Evolutionary conservation across 148 eudicot species (phyloP), one percentile per base, ranked within the genome.

Genomic region (Cornus controversa): DNA sequence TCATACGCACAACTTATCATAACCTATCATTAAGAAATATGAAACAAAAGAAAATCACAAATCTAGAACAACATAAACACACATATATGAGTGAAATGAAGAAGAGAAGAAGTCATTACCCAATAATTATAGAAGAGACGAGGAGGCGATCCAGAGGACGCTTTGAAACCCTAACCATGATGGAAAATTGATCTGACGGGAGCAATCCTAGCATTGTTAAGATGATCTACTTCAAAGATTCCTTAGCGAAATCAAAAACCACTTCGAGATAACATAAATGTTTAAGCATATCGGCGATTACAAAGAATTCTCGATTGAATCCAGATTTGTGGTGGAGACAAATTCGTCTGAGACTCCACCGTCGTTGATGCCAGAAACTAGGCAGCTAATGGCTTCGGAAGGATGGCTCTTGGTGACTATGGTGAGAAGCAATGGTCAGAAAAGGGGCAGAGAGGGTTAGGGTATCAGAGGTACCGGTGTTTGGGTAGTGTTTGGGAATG

Each of bases 171-270:
- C 92, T 87, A 87, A 94, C 89, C 0, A 84, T 80, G 27, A 92
- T 90, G 0, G 81, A 70, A 31, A 92, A 92, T 60, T 94, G 94
- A 78, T 92, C 92, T 10, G 94, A 89, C 4, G 98, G 97, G 13
- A 92, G 82, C 79, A 94, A 77, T 0, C 98, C 94, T 0, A 94
- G 75, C 97, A 94, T 92, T 57, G 90, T 84, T 1, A 97, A 92
- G 24, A 94, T 90, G 22, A 94, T 94, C 86, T 90, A 93, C 82
- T 92, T 94, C 93, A 94, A 92, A 2, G 93, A 85, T 26, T 94
- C 94, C 75, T 89, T 94, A 0, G 92, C 97, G 5, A 86, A 79
- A 27, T 85, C 91, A 15, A 92, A 90, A 20, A 94, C 92, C 16
- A 90, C 90, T 57, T 85, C 9, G 93, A 88, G 1, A 94, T 92